These are phyloP conservation scores for Pulveroboletus sp. DNA, from an alignment of 768 basidiomycete genomes.

Conservation along the genomic window DNA sequence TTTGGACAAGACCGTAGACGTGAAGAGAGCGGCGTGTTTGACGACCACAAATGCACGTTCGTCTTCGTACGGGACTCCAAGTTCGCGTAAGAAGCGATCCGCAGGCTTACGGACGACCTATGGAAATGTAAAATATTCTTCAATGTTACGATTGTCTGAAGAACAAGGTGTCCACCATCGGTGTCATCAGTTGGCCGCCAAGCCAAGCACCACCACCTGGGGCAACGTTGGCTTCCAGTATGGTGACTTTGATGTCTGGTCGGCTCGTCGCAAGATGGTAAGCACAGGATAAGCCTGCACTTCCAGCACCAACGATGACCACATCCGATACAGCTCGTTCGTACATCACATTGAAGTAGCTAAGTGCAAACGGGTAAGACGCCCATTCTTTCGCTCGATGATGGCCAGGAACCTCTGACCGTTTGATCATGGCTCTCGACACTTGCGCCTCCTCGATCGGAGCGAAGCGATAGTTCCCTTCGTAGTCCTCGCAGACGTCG, in stretches of 20 bases:
- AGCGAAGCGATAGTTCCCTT: slow-evolving; percentile 63
- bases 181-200: slow-evolving; percentile 73
- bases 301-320: slow-evolving; percentile 71
- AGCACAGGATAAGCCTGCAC: slow-evolving; percentile 66
- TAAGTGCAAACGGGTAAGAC: slow-evolving; percentile 22
- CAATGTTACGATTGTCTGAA: not conserved
- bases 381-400: not conserved
- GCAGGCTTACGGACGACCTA: slow-evolving; percentile 78
- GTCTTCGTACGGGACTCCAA: slow-evolving; percentile 73
- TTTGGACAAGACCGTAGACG: slow-evolving; percentile 66
- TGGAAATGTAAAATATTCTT: too few relatives aligned
- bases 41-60: slow-evolving; percentile 76
- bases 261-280: slow-evolving; percentile 64
- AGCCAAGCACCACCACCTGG: slow-evolving; percentile 78
- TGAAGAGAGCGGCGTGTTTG: slow-evolving; percentile 79
- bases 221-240: slow-evolving; percentile 75
- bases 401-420: slow-evolving; percentile 32
- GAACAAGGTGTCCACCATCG: slow-evolving; percentile 49
- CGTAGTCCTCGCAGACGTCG: slow-evolving; percentile 37
- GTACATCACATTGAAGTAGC: slow-evolving; percentile 72
- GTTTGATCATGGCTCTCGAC: slow-evolving; percentile 70
- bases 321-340: slow-evolving; percentile 73
- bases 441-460: slow-evolving; percentile 75
- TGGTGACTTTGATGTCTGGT: slow-evolving; percentile 61
- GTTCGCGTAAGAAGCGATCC: slow-evolving; percentile 61